phyloP scores from a whole-genome alignment of 768 basidiomycete species.

The Leccinellum albellum region DNA sequence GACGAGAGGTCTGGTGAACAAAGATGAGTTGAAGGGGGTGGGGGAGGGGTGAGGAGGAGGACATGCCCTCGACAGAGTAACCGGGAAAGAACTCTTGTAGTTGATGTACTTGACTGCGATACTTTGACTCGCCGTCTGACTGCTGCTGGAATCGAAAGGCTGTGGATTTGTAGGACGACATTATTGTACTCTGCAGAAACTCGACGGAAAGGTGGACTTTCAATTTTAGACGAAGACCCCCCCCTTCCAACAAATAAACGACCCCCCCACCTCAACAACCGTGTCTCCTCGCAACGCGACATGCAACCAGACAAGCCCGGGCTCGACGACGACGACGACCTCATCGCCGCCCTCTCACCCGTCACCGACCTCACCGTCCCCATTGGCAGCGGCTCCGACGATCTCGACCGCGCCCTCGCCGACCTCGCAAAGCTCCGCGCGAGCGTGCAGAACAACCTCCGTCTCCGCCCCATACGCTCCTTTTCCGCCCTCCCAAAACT shows the following conservation, averaged over 20 bases:
- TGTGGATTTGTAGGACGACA: slow-evolving; percentile 34
- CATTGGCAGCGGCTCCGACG: slow-evolving; percentile 39
- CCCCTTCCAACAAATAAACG: slow-evolving; percentile 7
- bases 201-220: slow-evolving; percentile 18
- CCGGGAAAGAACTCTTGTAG: slow-evolving; percentile 70
- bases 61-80: slow-evolving; percentile 67
- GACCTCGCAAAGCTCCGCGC: slow-evolving; percentile 65
- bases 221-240: slow-evolving; percentile 22
- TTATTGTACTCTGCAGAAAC: not conserved
- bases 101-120: slow-evolving; percentile 50
- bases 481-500: slow-evolving; percentile 49
- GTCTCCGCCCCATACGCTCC: slow-evolving; percentile 72
- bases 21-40: slow-evolving; percentile 21
- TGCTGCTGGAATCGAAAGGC: slow-evolving; percentile 24
- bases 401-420: slow-evolving; percentile 64
- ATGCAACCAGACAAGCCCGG: slow-evolving; percentile 2
- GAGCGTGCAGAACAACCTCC: slow-evolving; percentile 73
- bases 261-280: too few relatives aligned
- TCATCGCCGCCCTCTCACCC: slow-evolving; percentile 33
- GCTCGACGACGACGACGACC: slow-evolving; percentile 19
- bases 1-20: slow-evolving; percentile 54
- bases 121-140: slow-evolving; percentile 36
- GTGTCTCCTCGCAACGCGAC: slow-evolving; percentile 23
- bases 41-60: slow-evolving; percentile 13
- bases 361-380: slow-evolving; percentile 19